Evolutionary conservation across 768 basidiomycete genomes (phyloP).

Genomic region (Trametes cinnabarina): DNA sequence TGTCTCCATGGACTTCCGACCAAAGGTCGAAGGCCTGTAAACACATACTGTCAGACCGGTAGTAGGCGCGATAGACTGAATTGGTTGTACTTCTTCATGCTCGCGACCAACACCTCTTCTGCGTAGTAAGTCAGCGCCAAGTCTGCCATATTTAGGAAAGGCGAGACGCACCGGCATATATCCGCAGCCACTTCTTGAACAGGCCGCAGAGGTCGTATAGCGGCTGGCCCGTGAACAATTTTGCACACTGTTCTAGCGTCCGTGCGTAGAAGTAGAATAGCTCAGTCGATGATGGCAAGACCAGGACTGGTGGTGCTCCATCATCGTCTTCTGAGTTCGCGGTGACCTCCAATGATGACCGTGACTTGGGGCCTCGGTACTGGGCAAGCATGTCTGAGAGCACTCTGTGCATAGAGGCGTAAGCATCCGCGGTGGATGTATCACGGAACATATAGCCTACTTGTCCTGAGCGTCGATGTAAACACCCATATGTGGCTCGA

Average conservation of each 20-base stretch:
- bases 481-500: slow-evolving; percentile 88
- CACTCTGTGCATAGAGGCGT: slow-evolving; percentile 48
- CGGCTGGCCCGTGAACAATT: slow-evolving; percentile 80
- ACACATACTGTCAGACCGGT: neutral
- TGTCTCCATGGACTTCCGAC: slow-evolving; percentile 74
- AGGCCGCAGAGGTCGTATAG: slow-evolving; percentile 78
- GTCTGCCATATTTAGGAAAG: too few species aligned
- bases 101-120: slow-evolving; percentile 85
- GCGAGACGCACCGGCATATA: slow-evolving; percentile 79
- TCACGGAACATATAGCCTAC: slow-evolving; percentile 40
- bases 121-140: slow-evolving; percentile 10
- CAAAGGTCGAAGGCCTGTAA: slow-evolving; percentile 39
- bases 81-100: slow-evolving; percentile 62
- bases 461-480: slow-evolving; percentile 97
- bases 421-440: neutral
- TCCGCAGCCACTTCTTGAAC: slow-evolving; percentile 91
- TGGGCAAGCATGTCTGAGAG: slow-evolving; percentile 87
- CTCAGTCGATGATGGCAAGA: slow-evolving; percentile 92
- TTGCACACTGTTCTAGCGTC: slow-evolving; percentile 91
- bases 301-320: slow-evolving; percentile 51
- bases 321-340: slow-evolving; percentile 43
- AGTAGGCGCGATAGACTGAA: neutral
- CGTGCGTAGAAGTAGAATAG: slow-evolving; percentile 97
- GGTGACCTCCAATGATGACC: slow-evolving; percentile 63
- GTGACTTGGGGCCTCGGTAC: slow-evolving; percentile 62